A percentile compares a stretch with the other conserved stretches of the same genome.
Conservation (phyloP, 1,139 yeast genomes). For the Geotrichum siamense region DNA sequence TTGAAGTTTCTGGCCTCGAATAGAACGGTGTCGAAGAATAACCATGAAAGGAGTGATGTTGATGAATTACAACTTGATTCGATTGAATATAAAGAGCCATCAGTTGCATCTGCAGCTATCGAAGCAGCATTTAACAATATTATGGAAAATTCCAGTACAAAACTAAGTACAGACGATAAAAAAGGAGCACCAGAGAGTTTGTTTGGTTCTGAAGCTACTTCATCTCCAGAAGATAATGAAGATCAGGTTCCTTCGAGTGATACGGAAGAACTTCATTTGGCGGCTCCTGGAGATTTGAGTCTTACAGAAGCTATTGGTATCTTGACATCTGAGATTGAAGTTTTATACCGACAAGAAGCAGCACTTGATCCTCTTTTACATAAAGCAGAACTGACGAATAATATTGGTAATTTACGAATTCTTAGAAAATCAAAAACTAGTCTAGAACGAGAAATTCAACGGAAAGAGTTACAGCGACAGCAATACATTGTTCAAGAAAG, state of each 20-base stretch:
- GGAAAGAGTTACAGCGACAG: conserved; percentile 67
- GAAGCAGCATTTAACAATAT: conserved; percentile 66
- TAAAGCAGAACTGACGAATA: conserved; percentile 80
- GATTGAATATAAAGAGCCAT: conserved; percentile 13
- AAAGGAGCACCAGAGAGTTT: conserved; percentile 1
- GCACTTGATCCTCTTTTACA: conserved; percentile 59
- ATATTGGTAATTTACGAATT: conserved; percentile 59
- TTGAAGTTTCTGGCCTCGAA: conserved; percentile 15
- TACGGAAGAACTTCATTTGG: conserved; percentile 34
- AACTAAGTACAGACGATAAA: conserved; percentile 10
- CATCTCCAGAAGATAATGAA: conserved; percentile 3
- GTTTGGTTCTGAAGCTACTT: conserved; percentile 13
- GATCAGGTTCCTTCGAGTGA: conserved; percentile 5
- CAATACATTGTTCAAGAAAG: conserved; percentile 79
- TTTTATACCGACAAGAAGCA: conserved; percentile 52
- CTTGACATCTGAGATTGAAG: conserved; percentile 52
- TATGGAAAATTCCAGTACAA: conserved; percentile 30
- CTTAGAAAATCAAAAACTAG: conserved; percentile 59
- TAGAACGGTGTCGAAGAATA: conserved; percentile 32
- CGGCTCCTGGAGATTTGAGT: conserved; percentile 65
- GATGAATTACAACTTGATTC: conserved; percentile 15
- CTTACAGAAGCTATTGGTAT: conserved; percentile 58
- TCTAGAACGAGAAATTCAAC: conserved; percentile 59
- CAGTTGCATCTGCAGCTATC: conserved; percentile 44
- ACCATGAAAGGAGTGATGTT: conserved; percentile 7